Evolutionary conservation across 2,329 filamentous ascomycete genomes (phyloP), one percentile per base, ranked within the genome.

Genomic region (Botryotinia narcissicola): DNA sequence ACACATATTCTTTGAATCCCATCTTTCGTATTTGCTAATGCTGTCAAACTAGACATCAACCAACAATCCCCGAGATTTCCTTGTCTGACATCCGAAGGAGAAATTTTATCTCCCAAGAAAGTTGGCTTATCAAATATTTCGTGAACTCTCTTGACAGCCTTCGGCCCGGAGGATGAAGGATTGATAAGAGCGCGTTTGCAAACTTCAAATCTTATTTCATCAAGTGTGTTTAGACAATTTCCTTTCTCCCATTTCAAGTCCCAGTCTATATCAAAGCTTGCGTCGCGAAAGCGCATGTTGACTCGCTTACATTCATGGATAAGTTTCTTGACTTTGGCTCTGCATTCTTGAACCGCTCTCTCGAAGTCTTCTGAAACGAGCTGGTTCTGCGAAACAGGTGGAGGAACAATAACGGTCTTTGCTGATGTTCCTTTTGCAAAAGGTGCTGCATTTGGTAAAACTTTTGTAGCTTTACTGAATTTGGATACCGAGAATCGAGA

Each of bases 221-320:
- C 73, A 35, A 81, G 75, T 61, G 78, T 74, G 72, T 80, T 80
- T 22, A 80, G 73, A 25, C 82, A 83, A 35, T 84, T 81, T 18
- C 78, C 79, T 61, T 76, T 79, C 67, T 77, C 77, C 76, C 76
- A 79, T 70, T 80, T 79, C 42, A 93, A 87, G 77, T 93, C 88
- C 87, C 87, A 90, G 63, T 78, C 77, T 40, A 78, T 77, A 80
- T 97, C 92, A 80, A 97, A 97, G 80, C 95, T 90, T 40, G 91
- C 88, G 79, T 96, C 93, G 25, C 92, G 88, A 80, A 96, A 97
- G 81, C 93, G 94, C 80, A 94, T 92, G 82, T 97, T 97, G 66
- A 94, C 85, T 14, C 92, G 87, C 44, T 89, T 86, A 80, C 93
- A 97, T 78, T 90, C 88, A 71, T 84, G 84, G 72, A 88, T 84